These are phyloP conservation scores for Colletotrichum sp. DNA, from an alignment of 2,329 filamentous ascomycete species.

Conservation along the genomic window DNA sequence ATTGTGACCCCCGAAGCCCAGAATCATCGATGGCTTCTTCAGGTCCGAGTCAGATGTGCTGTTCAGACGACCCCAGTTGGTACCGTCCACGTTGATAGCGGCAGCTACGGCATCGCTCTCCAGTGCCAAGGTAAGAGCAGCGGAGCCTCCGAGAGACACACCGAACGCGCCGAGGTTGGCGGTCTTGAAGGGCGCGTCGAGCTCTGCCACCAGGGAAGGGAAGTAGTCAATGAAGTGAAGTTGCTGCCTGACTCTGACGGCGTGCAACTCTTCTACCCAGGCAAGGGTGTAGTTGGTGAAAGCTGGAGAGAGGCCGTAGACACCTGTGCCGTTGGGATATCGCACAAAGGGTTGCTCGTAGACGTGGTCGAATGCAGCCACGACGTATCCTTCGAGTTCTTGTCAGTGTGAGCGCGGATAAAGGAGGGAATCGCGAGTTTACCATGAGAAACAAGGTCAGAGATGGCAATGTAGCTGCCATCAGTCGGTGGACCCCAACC, in stretches of 20 bases:
- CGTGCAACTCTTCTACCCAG: constrained; percentile 15
- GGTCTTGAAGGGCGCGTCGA: constrained; percentile 21
- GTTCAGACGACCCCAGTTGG: constrained; percentile 1
- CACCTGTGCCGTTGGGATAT: constrained; percentile 30
- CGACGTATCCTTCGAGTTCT: constrained; percentile 27
- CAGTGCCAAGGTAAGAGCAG: constrained; percentile 23
- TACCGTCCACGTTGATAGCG: constrained; percentile 28
- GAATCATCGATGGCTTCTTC: constrained; percentile 24
- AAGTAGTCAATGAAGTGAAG: constrained; percentile 24
- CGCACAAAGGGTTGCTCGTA: constrained; percentile 32
- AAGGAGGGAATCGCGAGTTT: background rate
- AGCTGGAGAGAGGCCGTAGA: constrained; percentile 20
- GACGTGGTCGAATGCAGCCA: constrained; percentile 30
- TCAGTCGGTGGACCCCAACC: constrained; percentile 16
- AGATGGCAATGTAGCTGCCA: constrained; percentile 4
- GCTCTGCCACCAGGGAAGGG: constrained; percentile 9
- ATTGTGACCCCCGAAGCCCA: constrained; percentile 24
- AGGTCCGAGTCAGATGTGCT: constrained; percentile 22
- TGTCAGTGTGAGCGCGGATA: background rate
- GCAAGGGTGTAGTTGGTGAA: constrained; percentile 3
- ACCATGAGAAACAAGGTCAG: constrained; percentile 19
- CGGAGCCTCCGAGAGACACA: constrained; percentile 26
- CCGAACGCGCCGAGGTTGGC: constrained; percentile 24
- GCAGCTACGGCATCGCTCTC: constrained; percentile 15
- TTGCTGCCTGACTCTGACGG: constrained; percentile 23